These are phyloP conservation scores for Tillandsia leiboldiana DNA, from an alignment of 176 grass and related monocot genomes.

Conservation along the genomic window DNA sequence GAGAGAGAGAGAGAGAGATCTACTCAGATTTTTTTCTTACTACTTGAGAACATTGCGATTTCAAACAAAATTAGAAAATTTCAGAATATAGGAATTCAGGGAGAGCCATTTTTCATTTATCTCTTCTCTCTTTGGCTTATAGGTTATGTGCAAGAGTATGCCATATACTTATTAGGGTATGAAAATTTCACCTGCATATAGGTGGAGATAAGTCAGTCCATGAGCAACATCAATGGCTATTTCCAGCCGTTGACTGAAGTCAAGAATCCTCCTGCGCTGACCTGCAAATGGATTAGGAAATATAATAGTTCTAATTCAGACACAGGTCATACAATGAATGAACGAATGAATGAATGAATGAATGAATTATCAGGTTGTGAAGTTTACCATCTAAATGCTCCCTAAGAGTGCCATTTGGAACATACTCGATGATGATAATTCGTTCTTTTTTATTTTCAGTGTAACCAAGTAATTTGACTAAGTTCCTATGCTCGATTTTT, in stretches of 20 bases:
- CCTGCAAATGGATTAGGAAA: slow-evolving; percentile 49
- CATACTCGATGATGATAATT: slow-evolving; percentile 76
- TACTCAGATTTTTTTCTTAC: too few species aligned
- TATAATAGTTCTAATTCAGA: slow-evolving; percentile 2
- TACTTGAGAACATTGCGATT: too few species aligned
- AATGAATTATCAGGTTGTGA: slow-evolving; percentile 25
- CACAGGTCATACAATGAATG: neutral
- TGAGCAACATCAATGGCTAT: slow-evolving; percentile 94
- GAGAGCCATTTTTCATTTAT: neutral
- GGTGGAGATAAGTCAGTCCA: slow-evolving; percentile 92
- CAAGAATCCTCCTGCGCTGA: slow-evolving; percentile 46
- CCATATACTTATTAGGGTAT: neutral
- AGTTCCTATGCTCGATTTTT: slow-evolving; percentile 79
- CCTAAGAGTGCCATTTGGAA: slow-evolving; percentile 84
- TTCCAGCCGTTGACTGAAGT: slow-evolving; percentile 79
- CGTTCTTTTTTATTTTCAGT: slow-evolving; percentile 57
- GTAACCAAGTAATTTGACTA: slow-evolving; percentile 88
- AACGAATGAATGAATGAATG: slow-evolving; percentile 16
- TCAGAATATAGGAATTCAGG: neutral
- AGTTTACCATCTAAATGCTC: slow-evolving; percentile 97
- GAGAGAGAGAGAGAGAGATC: too few species aligned
- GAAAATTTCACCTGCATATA: slow-evolving; percentile 66
- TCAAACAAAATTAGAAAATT: too few species aligned
- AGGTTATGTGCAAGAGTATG: neutral
- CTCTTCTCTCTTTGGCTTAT: neutral